Evolutionary conservation across 768 basidiomycete genomes (phyloP).

Genomic region (Mycena indigotica): DNA sequence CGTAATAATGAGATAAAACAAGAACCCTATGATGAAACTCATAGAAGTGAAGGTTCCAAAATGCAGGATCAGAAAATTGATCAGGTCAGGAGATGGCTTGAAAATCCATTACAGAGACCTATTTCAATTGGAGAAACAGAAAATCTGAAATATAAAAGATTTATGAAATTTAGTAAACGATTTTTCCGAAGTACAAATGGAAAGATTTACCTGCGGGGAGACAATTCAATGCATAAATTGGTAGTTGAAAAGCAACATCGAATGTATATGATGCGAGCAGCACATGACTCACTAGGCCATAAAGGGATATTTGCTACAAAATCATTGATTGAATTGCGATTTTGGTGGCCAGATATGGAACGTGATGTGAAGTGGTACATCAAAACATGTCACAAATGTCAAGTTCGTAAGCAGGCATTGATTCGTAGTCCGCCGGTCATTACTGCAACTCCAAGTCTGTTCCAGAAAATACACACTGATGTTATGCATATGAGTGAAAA

Average conservation of each 20-base stretch:
- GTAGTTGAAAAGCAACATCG: constrained; percentile 6
- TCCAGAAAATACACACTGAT: constrained; percentile 32
- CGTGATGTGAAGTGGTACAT: constrained; percentile 34
- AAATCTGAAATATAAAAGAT: background rate
- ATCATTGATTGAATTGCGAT: constrained; percentile 11
- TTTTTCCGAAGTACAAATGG: background rate
- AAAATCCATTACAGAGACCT: background rate
- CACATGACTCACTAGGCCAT: constrained; percentile 25
- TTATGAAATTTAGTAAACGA: background rate
- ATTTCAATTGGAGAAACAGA: background rate
- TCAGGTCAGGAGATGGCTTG: constrained; percentile 1
- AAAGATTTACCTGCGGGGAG: constrained; percentile 1
- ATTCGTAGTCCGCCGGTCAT: constrained; percentile 31
- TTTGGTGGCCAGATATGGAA: constrained; percentile 28
- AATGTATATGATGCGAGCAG: constrained; percentile 12
- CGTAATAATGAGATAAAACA: background rate
- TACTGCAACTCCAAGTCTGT: constrained; percentile 27
- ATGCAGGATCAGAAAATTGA: constrained; percentile 1
- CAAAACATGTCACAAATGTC: constrained; percentile 36
- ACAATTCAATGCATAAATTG: background rate
- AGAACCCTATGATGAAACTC: constrained; percentile 10
- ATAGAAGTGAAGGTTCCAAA: constrained; percentile 2
- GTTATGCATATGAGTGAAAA: constrained; percentile 30
- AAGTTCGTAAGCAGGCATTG: constrained; percentile 26
- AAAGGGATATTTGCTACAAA: constrained; percentile 12